Conservation (phyloP, 2,329 filamentous ascomycete species). For the Phyllosticta capitalensis region DNA sequence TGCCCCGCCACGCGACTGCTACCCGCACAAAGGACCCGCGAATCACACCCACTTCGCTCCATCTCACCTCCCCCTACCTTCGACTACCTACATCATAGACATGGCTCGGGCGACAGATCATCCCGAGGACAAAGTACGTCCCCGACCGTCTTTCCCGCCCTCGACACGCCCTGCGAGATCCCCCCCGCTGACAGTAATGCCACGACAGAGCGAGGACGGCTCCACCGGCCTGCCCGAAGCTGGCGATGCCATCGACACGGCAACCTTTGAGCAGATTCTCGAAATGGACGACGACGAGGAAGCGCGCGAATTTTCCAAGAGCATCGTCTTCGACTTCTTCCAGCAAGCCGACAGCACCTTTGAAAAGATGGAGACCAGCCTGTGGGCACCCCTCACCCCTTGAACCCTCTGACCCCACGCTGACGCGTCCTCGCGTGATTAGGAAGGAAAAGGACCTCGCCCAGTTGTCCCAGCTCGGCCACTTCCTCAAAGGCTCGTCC, state of each 20-base stretch:
- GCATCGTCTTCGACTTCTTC: constrained; percentile 88
- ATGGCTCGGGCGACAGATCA: constrained; percentile 11
- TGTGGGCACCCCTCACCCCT: constrained; percentile 53
- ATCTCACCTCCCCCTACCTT: not conserved
- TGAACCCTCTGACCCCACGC: constrained; percentile 1
- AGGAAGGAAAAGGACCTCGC: constrained; percentile 60
- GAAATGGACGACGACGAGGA: constrained; percentile 94
- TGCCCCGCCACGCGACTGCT: not conserved
- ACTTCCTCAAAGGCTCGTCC: constrained; percentile 96
- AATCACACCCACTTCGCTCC: not conserved
- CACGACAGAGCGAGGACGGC: constrained; percentile 36
- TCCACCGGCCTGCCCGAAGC: constrained; percentile 49
- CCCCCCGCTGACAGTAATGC: constrained; percentile 16
- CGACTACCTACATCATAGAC: not conserved
- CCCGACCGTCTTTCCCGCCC: not conserved
- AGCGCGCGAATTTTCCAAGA: constrained; percentile 76
- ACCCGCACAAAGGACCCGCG: constrained; percentile 3
- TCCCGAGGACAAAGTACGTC: constrained; percentile 14
- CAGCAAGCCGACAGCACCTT: constrained; percentile 85
- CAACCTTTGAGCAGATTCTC: constrained; percentile 87
- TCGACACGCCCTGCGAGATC: not conserved
- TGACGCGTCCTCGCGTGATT: constrained; percentile 13
- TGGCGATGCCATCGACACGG: constrained; percentile 65
- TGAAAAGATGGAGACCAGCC: constrained; percentile 64
- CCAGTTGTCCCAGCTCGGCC: constrained; percentile 74